These are phyloP conservation scores for Centella asiatica DNA, from an alignment of 129 eudicot genomes.

Conservation along the genomic window DNA sequence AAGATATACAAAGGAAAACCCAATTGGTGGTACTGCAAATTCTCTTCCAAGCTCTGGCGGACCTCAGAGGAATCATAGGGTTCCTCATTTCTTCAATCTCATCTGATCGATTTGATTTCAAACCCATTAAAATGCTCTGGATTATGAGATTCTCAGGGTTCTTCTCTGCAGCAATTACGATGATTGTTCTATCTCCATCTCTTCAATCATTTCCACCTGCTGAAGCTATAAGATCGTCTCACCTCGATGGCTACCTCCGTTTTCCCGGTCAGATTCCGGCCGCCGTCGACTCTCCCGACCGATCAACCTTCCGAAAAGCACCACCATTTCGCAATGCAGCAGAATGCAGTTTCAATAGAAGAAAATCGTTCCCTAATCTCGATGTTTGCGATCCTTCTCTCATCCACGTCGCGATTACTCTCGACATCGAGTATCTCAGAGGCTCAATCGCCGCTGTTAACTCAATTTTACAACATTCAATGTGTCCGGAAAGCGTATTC, in stretches of 20 bases:
- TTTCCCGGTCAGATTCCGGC: conserved; percentile 14
- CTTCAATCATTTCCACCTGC: conserved; percentile 84
- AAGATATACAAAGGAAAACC: conserved; percentile 9
- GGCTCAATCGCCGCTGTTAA: conserved; percentile 94
- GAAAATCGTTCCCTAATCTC: not conserved
- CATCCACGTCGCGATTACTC: conserved; percentile 81
- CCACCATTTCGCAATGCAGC: conserved; percentile 48
- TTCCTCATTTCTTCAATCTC: conserved; percentile 30
- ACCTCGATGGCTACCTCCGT: conserved; percentile 17
- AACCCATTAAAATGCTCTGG: conserved; percentile 61
- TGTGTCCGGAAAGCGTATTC: conserved; percentile 68
- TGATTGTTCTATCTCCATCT: conserved; percentile 69
- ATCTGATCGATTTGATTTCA: conserved; percentile 21
- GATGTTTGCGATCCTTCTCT: conserved; percentile 59
- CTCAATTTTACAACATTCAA: conserved; percentile 68
- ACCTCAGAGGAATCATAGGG: conserved; percentile 43
- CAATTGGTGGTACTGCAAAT: not conserved
- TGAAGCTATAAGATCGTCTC: conserved; percentile 75
- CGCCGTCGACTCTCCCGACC: conserved; percentile 1
- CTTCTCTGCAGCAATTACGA: conserved; percentile 54
- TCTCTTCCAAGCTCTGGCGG: conserved; percentile 28
- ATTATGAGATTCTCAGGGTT: conserved; percentile 59
- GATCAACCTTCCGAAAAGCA: conserved; percentile 35
- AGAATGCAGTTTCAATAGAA: conserved; percentile 20
- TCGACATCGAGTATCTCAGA: conserved; percentile 63